phyloP scores from a whole-genome alignment of 1,284 basidiomycete genomes.

The Vanrija sp. region DNA sequence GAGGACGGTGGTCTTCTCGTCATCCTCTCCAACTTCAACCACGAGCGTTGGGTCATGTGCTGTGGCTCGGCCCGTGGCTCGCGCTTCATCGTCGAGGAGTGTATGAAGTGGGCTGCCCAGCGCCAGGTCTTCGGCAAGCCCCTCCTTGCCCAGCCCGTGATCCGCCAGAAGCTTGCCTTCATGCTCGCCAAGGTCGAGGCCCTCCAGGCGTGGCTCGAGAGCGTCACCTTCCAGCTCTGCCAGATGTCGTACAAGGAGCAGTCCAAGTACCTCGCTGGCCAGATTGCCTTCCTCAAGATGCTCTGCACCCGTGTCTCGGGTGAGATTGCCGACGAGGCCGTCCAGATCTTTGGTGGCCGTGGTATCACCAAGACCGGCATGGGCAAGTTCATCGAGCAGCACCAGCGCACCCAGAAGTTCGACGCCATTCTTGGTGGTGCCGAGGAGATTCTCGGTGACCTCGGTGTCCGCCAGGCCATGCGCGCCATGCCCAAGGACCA shows the following conservation, averaged over 20 bases:
- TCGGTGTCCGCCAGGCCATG: conserved; percentile 54
- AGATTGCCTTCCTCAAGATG: conserved; percentile 58
- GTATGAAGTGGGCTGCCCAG: conserved; percentile 63
- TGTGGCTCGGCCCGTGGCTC: conserved; percentile 37
- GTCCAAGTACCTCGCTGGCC: conserved; percentile 49
- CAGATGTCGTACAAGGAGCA: conserved; percentile 71
- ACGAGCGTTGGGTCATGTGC: conserved; percentile 45
- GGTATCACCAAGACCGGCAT: conserved; percentile 60
- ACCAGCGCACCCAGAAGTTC: conserved; percentile 69
- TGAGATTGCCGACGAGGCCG: conserved; percentile 54
- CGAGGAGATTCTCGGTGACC: conserved; percentile 53
- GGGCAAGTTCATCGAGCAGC: conserved; percentile 56
- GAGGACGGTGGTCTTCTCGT: conserved; percentile 79
- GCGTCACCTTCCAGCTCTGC: conserved; percentile 86
- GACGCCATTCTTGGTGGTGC: conserved; percentile 62
- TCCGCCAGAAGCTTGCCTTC: conserved; percentile 74
- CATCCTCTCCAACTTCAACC: conserved; percentile 56
- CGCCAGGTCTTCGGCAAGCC: conserved; percentile 83
- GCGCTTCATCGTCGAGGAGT: conserved; percentile 46
- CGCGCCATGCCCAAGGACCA: conserved; percentile 19
- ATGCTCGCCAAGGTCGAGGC: conserved; percentile 84
- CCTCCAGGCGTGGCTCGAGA: conserved; percentile 84
- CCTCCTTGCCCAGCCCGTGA: conserved; percentile 73
- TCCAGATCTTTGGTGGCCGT: conserved; percentile 57
- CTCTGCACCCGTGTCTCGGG: conserved; percentile 51